These are phyloP conservation scores for Paramecium octaurelia DNA, from an alignment of 73 alveolate species.

Conservation along the genomic window DNA sequence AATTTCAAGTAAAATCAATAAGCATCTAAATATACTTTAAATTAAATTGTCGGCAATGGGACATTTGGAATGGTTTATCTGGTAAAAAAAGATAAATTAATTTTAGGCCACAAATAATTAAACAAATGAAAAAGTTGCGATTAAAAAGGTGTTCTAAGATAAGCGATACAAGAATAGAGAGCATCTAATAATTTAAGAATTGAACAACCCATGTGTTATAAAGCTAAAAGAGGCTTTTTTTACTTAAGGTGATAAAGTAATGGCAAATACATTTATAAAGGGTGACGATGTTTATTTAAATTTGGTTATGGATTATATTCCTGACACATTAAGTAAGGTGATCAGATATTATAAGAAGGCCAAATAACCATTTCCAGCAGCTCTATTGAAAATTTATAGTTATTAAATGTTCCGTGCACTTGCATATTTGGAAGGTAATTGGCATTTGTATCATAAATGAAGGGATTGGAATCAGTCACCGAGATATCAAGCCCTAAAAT, in stretches of 20 bases:
- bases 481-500: constrained; percentile 91
- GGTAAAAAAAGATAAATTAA: not conserved
- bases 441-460: not conserved
- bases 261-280: not conserved
- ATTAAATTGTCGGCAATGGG: constrained; percentile 62
- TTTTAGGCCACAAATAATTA: constrained; percentile 72
- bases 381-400: constrained; percentile 76
- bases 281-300: constrained; percentile 77
- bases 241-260: constrained; percentile 74
- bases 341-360: constrained; percentile 71
- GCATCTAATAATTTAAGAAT: constrained; percentile 78
- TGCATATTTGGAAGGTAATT: constrained; percentile 76
- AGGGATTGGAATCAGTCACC: constrained; percentile 79
- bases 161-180: constrained; percentile 87
- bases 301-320: constrained; percentile 85
- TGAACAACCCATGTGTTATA: constrained; percentile 78
- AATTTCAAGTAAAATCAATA: not conserved
- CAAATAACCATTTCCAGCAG: constrained; percentile 73
- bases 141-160: constrained; percentile 85
- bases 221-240: constrained; percentile 72
- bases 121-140: constrained; percentile 85
- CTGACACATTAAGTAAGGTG: constrained; percentile 80
- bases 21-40: constrained; percentile 17
- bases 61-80: constrained; percentile 60
- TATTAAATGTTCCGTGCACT: constrained; percentile 84